Percentiles rank a stretch among this genome's conserved stretches.
Conservation (phyloP, 805 yeast genomes). For the Schwanniomyces sp. region DNA sequence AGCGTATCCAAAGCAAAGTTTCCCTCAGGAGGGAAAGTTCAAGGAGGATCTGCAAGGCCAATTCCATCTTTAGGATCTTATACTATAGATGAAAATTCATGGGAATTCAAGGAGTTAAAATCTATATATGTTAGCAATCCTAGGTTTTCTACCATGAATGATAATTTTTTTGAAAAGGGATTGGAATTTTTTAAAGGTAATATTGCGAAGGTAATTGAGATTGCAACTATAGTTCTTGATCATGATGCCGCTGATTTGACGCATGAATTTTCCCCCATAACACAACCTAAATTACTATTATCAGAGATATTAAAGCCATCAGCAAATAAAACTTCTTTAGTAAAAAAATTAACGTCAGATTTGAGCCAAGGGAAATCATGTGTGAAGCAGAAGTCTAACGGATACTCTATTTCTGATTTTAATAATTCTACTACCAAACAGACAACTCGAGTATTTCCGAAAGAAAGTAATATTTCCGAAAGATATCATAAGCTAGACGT, state of each 20-base stretch:
- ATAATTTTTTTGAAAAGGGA: slow-evolving; percentile 38
- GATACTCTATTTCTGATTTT: neutral
- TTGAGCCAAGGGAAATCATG: neutral
- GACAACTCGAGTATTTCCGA: neutral
- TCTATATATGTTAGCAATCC: slow-evolving; percentile 31
- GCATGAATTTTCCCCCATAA: slow-evolving; percentile 7
- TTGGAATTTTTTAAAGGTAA: slow-evolving; percentile 48
- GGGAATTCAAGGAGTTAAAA: slow-evolving; percentile 33
- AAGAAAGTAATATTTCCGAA: neutral
- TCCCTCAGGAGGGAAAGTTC: slow-evolving; percentile 33
- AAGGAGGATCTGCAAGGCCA: slow-evolving; percentile 18
- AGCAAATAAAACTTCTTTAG: neutral
- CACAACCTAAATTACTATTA: neutral
- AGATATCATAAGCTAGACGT: slow-evolving; percentile 3
- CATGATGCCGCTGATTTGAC: slow-evolving; percentile 25
- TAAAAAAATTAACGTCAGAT: neutral
- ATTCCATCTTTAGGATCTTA: neutral
- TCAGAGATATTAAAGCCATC: neutral
- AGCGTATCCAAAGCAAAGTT: neutral
- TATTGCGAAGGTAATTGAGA: slow-evolving; percentile 31
- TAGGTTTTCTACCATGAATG: slow-evolving; percentile 32
- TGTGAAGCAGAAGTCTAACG: neutral
- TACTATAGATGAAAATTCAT: slow-evolving; percentile 6
- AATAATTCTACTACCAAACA: neutral
- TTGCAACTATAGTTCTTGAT: slow-evolving; percentile 34